These are phyloP conservation scores for Medicago arabica DNA, from an alignment of 306 rosid genomes.

Conservation along the genomic window DNA sequence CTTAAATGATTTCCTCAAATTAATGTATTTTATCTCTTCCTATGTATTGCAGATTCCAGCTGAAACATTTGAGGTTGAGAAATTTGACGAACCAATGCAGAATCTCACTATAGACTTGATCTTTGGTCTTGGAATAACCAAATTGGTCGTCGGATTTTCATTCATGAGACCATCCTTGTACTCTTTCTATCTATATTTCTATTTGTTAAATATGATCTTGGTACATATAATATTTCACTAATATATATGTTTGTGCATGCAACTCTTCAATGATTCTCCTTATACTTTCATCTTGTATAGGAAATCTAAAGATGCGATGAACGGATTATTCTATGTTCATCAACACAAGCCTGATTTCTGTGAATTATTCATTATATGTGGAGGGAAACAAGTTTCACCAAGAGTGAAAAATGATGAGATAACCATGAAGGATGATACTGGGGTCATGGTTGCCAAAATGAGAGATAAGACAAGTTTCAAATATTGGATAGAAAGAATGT, in stretches of 20 bases:
- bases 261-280: not conserved
- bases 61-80: conserved; percentile 63
- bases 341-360: conserved; percentile 75
- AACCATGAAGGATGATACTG: conserved; percentile 78
- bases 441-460: conserved; percentile 60
- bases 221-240: too few species aligned
- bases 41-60: conserved; percentile 60
- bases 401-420: conserved; percentile 57
- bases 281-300: conserved; percentile 45
- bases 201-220: too few species aligned
- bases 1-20: not conserved
- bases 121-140: conserved; percentile 63
- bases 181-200: not conserved
- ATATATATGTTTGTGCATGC: too few species aligned
- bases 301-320: conserved; percentile 68
- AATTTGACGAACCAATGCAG: conserved; percentile 68
- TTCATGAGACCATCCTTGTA: conserved; percentile 70
- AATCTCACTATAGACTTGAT: conserved; percentile 66
- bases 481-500: conserved; percentile 70
- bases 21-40: not conserved
- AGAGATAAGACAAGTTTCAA: conserved; percentile 62
- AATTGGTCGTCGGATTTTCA: conserved; percentile 72
- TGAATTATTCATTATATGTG: conserved; percentile 71
- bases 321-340: conserved; percentile 67
- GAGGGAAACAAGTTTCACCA: conserved; percentile 71